Conservation (phyloP, 345 rosid genomes). For the Pugionium cornutum region DNA sequence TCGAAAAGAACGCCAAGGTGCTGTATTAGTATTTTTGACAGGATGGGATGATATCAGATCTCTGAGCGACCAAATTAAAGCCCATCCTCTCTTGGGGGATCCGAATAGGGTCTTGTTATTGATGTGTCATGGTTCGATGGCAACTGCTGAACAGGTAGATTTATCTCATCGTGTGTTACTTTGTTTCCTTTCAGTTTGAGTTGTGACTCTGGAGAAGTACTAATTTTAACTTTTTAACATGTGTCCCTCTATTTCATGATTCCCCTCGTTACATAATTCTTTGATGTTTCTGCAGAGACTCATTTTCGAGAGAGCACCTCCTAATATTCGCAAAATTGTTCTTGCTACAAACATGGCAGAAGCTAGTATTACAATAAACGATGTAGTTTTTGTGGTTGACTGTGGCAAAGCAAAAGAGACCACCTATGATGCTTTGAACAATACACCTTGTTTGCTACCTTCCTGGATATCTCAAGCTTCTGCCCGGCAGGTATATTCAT, state of each 20-base stretch:
- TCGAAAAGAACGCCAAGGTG: constrained; percentile 91
- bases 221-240: too few relatives aligned
- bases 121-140: constrained; percentile 98
- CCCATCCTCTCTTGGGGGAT: constrained; percentile 97
- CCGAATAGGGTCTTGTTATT: constrained; percentile 90
- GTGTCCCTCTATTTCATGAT: constrained; percentile 7
- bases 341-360: constrained; percentile 99
- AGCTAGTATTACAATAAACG: constrained; percentile 96
- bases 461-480: constrained; percentile 99
- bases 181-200: constrained; percentile 20
- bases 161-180: constrained; percentile 12
- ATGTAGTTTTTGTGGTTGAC: constrained; percentile 90
- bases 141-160: constrained; percentile 88
- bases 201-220: not conserved
- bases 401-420: constrained; percentile 99
- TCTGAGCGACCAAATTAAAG: constrained; percentile 87
- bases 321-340: constrained; percentile 79
- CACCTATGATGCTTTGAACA: constrained; percentile 96
- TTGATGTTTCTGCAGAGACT: constrained; percentile 61
- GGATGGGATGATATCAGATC: constrained; percentile 99
- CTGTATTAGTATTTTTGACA: constrained; percentile 94
- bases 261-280: constrained; percentile 11
- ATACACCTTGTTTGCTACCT: constrained; percentile 97
- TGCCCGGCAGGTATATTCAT: constrained; percentile 67
- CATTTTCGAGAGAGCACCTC: constrained; percentile 82